These are phyloP conservation scores for Pestalotiopsis sp. DNA, from an alignment of 2,329 filamentous ascomycete genomes.

Conservation along the genomic window DNA sequence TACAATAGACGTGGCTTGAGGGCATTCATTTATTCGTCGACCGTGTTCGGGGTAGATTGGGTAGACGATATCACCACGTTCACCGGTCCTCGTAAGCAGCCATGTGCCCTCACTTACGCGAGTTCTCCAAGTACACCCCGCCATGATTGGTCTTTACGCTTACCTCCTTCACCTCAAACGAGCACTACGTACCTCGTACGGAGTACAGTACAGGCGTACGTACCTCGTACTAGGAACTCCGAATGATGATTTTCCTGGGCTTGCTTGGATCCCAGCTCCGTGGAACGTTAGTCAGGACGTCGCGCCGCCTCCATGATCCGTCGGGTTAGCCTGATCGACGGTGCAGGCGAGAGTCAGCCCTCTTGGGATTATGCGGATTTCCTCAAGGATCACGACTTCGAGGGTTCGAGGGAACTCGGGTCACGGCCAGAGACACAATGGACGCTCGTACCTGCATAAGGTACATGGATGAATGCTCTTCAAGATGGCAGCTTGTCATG, in stretches of 20 bases:
- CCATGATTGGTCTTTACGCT: no score
- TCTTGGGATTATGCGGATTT: neutral
- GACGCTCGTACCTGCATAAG: neutral
- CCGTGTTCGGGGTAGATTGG: neutral
- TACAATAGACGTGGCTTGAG: no score
- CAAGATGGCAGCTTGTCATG: neutral
- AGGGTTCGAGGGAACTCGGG: neutral
- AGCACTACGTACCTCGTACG: no score
- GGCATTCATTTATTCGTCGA: neutral
- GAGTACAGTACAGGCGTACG: no score
- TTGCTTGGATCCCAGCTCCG: neutral
- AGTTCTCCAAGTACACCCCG: neutral
- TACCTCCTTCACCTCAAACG: no score
- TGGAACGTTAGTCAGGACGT: conserved; percentile 1
- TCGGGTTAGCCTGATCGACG: neutral
- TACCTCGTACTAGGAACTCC: no score
- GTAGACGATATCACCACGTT: neutral
- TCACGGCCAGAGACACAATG: neutral
- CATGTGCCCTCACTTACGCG: neutral
- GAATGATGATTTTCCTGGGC: neutral
- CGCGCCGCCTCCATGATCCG: neutral
- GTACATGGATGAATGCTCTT: neutral
- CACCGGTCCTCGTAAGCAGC: neutral
- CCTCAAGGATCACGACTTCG: neutral
- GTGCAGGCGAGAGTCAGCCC: neutral